These are phyloP conservation scores for Warburgia ugandensis DNA, from an alignment of 164 flowering plant genomes.

Conservation along the genomic window DNA sequence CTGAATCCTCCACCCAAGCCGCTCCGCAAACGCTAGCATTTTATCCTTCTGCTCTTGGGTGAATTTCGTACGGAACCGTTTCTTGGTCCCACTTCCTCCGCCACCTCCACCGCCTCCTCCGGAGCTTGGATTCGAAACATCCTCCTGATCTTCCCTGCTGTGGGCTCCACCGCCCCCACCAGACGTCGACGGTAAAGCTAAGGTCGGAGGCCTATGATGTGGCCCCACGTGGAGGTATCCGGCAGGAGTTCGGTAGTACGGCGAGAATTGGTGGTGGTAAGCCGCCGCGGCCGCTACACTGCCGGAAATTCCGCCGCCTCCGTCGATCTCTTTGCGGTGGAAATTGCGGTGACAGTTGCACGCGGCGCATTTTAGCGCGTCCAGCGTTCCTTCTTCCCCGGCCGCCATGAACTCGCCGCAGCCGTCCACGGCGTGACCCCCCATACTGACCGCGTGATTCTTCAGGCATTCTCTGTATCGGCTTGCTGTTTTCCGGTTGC, in stretches of 20 bases:
- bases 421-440: slow-evolving; percentile 63
- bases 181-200: slow-evolving; percentile 50
- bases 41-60: slow-evolving; percentile 42
- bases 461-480: slow-evolving; percentile 54
- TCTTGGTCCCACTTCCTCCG: slow-evolving; percentile 13
- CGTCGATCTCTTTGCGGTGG: slow-evolving; percentile 49
- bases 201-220: slow-evolving; percentile 16
- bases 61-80: slow-evolving; percentile 43
- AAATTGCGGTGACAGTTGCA: slow-evolving; percentile 74
- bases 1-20: slow-evolving; percentile 41
- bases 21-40: slow-evolving; percentile 44
- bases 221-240: slow-evolving; percentile 39
- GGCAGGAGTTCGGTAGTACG: slow-evolving; percentile 33
- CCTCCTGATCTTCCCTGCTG: slow-evolving; percentile 36
- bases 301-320: neutral
- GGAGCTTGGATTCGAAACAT: slow-evolving; percentile 26
- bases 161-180: slow-evolving; percentile 35
- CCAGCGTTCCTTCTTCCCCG: slow-evolving; percentile 48
- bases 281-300: neutral
- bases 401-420: slow-evolving; percentile 74
- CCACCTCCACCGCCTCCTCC: slow-evolving; percentile 29
- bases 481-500: neutral
- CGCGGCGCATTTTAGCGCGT: slow-evolving; percentile 66
- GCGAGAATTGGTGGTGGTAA: slow-evolving; percentile 12
- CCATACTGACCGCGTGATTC: slow-evolving; percentile 66